Conservation (phyloP, 2,329 filamentous ascomycete species). For the Diaporthe aspalathi region DNA sequence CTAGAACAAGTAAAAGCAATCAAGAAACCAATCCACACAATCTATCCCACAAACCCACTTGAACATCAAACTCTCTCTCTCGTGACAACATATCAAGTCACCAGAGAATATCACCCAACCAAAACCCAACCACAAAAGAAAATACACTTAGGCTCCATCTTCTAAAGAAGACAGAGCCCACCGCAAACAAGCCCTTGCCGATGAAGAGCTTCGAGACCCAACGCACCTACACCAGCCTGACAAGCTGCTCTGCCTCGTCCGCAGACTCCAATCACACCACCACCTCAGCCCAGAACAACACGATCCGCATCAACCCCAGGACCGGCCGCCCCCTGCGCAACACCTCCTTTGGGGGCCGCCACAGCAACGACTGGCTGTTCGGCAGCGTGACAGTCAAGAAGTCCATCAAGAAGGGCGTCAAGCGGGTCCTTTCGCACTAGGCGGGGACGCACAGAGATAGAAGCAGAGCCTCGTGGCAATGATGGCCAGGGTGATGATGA, state of each 20-base stretch:
- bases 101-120: background rate
- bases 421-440: constrained; percentile 16
- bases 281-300: background rate
- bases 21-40: background rate
- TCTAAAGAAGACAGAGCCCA: constrained; percentile 13
- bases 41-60: background rate
- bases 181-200: background rate
- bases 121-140: background rate
- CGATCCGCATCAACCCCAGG: constrained; percentile 10
- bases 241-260: constrained; percentile 19
- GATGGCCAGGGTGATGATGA: constrained; percentile 4
- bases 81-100: constrained; percentile 1
- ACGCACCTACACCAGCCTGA: constrained; percentile 25
- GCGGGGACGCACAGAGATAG: background rate
- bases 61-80: background rate
- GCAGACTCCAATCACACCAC: background rate
- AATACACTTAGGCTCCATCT: background rate
- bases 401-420: constrained; percentile 33
- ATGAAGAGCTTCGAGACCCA: constrained; percentile 33
- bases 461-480: background rate
- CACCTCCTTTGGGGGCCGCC: constrained; percentile 34
- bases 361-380: constrained; percentile 39
- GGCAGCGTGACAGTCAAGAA: constrained; percentile 36
- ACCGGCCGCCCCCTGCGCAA: constrained; percentile 36
- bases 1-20: background rate